These are phyloP conservation scores for Suhomyces coccinellae DNA, from an alignment of 1,139 yeast genomes.

Conservation along the genomic window DNA sequence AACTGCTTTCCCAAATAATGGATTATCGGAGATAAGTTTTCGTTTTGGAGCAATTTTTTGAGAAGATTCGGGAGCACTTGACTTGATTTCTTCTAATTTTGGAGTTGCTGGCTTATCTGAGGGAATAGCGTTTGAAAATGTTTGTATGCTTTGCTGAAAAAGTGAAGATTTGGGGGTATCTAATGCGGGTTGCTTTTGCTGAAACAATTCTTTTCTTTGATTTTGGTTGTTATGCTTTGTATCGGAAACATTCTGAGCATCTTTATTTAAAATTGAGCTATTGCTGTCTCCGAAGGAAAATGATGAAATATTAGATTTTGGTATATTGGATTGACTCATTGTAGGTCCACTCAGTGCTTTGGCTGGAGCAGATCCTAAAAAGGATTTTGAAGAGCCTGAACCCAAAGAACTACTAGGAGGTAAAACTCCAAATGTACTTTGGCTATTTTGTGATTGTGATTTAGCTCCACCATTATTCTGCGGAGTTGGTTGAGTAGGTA, in stretches of 20 bases:
- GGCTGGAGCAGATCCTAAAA: background rate
- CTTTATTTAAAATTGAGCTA: no score
- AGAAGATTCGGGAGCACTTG: background rate
- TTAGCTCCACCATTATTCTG: no score
- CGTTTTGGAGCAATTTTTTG: slow-evolving; percentile 6
- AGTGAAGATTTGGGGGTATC: background rate
- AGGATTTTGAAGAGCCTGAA: no score
- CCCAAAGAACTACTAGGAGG: background rate
- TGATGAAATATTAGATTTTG: no score
- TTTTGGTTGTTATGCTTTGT: no score
- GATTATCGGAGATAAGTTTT: slow-evolving; percentile 20
- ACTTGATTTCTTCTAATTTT: slow-evolving; percentile 14
- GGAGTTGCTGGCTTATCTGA: background rate
- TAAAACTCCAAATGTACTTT: background rate
- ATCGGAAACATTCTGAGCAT: no score
- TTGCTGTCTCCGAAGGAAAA: no score
- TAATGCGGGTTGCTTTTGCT: no score
- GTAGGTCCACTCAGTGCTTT: no score
- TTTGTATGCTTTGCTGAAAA: background rate
- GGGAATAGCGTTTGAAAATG: background rate
- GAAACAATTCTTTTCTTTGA: no score
- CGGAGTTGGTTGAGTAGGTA: no score
- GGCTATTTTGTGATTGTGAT: background rate
- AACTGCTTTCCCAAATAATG: slow-evolving; percentile 22
- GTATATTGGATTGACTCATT: no score